phyloP scores from a whole-genome alignment of 768 basidiomycete species.

The Suillus subluteus region DNA sequence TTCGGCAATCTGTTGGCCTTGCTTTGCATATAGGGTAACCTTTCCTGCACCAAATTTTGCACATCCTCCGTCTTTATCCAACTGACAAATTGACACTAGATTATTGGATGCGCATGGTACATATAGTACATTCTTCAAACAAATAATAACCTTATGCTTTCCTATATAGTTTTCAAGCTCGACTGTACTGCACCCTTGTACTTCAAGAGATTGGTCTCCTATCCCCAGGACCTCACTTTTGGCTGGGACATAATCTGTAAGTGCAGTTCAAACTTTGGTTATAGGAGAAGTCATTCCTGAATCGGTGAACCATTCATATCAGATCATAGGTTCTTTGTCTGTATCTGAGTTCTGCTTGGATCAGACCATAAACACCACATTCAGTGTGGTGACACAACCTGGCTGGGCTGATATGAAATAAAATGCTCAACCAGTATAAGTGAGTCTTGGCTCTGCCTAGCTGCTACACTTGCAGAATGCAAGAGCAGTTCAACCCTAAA shows the following conservation, averaged over 20 bases:
- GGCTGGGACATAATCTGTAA: not conserved
- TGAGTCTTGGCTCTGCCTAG: too few species aligned
- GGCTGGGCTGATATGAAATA: too few species aligned
- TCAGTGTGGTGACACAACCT: too few species aligned
- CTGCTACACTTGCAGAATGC: too few species aligned
- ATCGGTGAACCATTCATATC: slow-evolving; percentile 15
- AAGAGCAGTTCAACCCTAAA: too few species aligned
- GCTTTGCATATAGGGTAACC: too few species aligned
- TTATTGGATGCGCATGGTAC: too few species aligned
- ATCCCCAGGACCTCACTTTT: not conserved
- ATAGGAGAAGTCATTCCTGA: slow-evolving; percentile 8
- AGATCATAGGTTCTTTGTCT: not conserved
- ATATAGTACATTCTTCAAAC: not conserved
- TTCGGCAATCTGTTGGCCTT: too few species aligned
- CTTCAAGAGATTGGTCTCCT: not conserved
- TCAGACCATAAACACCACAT: not conserved
- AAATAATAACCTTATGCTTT: not conserved
- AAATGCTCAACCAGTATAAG: too few species aligned
- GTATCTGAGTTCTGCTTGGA: not conserved
- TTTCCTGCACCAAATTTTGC: too few species aligned
- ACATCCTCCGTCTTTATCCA: too few species aligned
- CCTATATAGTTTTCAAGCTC: not conserved
- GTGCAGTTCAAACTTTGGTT: not conserved
- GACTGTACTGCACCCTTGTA: not conserved
- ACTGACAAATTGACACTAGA: too few species aligned